Conservation (phyloP, 257 asterid genomes). For the Petunia secreta region DNA sequence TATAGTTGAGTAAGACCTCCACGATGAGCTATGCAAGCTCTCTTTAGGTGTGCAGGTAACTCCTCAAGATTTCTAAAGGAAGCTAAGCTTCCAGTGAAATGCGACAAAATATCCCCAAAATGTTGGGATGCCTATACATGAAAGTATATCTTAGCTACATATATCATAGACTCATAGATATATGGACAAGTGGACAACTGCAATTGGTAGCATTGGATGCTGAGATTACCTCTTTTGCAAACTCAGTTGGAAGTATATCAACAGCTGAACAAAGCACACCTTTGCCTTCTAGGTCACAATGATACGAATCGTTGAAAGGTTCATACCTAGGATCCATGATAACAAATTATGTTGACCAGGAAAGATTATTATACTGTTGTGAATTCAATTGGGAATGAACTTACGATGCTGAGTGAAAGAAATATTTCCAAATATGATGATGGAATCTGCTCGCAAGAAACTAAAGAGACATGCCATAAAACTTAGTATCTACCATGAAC, state of each 20-base stretch:
- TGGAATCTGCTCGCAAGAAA: not conserved
- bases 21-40: slow-evolving; percentile 83
- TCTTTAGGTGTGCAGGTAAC: slow-evolving; percentile 72
- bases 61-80: slow-evolving; percentile 56
- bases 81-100: slow-evolving; percentile 75
- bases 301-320: slow-evolving; percentile 68
- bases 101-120: slow-evolving; percentile 83
- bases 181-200: not conserved
- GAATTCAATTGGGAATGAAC: slow-evolving; percentile 18
- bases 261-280: slow-evolving; percentile 91
- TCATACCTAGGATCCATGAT: slow-evolving; percentile 59
- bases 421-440: slow-evolving; percentile 3
- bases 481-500: not conserved
- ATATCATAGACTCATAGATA: slow-evolving; percentile 20
- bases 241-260: slow-evolving; percentile 96
- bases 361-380: not conserved
- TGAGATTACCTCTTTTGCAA: slow-evolving; percentile 80
- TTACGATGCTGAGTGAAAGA: not conserved
- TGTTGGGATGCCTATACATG: slow-evolving; percentile 87
- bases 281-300: slow-evolving; percentile 74
- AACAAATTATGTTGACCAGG: slow-evolving; percentile 21
- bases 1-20: slow-evolving; percentile 76
- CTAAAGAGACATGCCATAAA: not conserved
- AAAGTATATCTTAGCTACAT: slow-evolving; percentile 1
- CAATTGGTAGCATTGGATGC: not conserved